Conservation (phyloP, 176 grass and related monocot genomes). For the Aegilops sharonensis region DNA sequence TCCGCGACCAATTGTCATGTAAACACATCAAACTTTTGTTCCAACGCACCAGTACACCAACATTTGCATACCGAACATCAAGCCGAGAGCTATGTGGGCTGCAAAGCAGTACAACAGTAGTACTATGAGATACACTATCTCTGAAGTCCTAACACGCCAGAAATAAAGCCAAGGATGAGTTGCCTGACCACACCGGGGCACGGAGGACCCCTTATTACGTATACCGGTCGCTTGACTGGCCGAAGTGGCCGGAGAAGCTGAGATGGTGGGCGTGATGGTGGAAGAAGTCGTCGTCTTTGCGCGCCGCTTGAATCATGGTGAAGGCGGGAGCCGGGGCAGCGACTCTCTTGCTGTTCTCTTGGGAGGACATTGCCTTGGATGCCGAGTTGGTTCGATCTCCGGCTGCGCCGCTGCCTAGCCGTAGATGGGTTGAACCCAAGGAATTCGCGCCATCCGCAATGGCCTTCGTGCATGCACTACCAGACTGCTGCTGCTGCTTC, state of each 20-base stretch:
- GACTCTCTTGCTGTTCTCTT: neutral
- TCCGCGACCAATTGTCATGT: neutral
- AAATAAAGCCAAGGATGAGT: constrained; percentile 81
- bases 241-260: constrained; percentile 39
- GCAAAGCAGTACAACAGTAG: neutral
- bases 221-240: neutral
- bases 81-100: constrained; percentile 22
- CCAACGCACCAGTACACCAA: constrained; percentile 16
- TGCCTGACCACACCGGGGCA: constrained; percentile 45
- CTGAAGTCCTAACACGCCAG: constrained; percentile 17
- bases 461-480: neutral
- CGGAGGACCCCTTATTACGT: neutral
- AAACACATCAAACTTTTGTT: neutral
- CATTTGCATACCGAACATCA: neutral
- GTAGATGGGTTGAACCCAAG: constrained; percentile 26
- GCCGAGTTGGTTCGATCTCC: neutral
- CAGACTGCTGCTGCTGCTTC: constrained; percentile 37
- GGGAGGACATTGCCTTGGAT: constrained; percentile 10
- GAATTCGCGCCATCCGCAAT: neutral
- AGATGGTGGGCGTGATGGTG: constrained; percentile 37
- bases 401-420: constrained; percentile 7
- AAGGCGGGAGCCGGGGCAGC: constrained; percentile 22
- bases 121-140: constrained; percentile 7
- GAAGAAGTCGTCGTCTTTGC: constrained; percentile 25
- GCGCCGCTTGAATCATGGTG: constrained; percentile 1